phyloP scores from a whole-genome alignment of 345 rosid genomes.

The Aquilaria malaccensis region DNA sequence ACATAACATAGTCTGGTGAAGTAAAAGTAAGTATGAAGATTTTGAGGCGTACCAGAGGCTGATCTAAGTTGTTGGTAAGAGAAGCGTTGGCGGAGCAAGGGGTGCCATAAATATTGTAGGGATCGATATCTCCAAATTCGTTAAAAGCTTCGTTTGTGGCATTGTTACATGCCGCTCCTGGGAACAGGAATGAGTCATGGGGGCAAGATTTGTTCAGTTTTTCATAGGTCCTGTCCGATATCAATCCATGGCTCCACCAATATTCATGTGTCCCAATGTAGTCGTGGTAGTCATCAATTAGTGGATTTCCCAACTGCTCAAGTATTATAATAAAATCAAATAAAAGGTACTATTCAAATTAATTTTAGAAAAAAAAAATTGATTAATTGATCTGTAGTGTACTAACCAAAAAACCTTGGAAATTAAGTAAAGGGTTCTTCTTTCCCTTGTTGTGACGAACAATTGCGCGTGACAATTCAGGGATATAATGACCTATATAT shows the following conservation, averaged over 20 bases:
- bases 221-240: conserved; percentile 37
- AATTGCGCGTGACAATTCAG: conserved; percentile 59
- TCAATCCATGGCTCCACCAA: conserved; percentile 73
- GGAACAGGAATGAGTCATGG: conserved; percentile 48
- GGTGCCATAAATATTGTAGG: conserved; percentile 44
- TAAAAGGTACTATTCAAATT: too few relatives aligned
- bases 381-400: neutral
- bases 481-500: conserved; percentile 72
- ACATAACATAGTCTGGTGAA: neutral
- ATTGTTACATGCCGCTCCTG: conserved; percentile 30
- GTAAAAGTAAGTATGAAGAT: neutral
- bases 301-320: conserved; percentile 56
- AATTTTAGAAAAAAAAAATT: too few relatives aligned
- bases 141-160: conserved; percentile 37
- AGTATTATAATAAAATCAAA: neutral
- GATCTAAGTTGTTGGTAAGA: conserved; percentile 12
- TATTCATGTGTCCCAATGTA: conserved; percentile 38
- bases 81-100: conserved; percentile 30
- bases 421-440: conserved; percentile 48
- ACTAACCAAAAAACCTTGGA: conserved; percentile 72
- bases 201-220: conserved; percentile 32
- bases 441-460: conserved; percentile 37
- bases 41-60: conserved; percentile 20
- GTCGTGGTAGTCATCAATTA: conserved; percentile 46
- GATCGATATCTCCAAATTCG: conserved; percentile 45